phyloP scores from a whole-genome alignment of 129 eudicot genomes.

The Heracleum sosnowskyi region DNA sequence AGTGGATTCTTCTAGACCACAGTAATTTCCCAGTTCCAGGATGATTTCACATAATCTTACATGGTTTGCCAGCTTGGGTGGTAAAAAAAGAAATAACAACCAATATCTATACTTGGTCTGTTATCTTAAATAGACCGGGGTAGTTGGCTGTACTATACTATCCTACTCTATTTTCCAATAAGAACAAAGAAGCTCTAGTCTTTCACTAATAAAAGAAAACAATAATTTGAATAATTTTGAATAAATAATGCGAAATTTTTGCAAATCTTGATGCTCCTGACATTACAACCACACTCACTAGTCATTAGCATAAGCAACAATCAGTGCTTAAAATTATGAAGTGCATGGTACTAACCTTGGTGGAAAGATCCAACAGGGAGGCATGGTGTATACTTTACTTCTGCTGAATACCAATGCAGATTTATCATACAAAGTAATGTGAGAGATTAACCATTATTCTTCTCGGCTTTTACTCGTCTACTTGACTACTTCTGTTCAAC shows the following conservation, averaged over 20 bases:
- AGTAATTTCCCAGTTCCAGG: not conserved
- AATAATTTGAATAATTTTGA: not conserved
- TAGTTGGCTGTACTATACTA: not conserved
- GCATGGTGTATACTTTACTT: not conserved
- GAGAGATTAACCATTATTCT: not conserved
- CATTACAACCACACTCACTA: not conserved
- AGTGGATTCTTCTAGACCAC: not conserved
- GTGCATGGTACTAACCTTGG: not conserved
- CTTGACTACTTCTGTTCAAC: not conserved
- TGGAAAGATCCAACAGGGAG: not conserved
- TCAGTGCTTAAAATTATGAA: not conserved
- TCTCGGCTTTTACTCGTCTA: not conserved
- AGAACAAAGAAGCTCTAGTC: not conserved
- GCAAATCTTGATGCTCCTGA: not conserved
- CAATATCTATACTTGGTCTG: not conserved
- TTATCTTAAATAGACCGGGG: not conserved
- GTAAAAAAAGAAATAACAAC: not conserved
- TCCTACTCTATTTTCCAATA: not conserved
- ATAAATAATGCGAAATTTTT: not conserved
- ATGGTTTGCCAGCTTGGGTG: not conserved
- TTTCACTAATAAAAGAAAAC: not conserved
- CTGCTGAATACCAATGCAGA: not conserved
- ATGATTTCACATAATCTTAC: not conserved
- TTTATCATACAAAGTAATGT: not conserved
- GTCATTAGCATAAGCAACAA: not conserved